Base-by-base conservation (phyloP, 2,329 filamentous ascomycete genomes). In the Neophaeococcomyces aloes region DNA sequence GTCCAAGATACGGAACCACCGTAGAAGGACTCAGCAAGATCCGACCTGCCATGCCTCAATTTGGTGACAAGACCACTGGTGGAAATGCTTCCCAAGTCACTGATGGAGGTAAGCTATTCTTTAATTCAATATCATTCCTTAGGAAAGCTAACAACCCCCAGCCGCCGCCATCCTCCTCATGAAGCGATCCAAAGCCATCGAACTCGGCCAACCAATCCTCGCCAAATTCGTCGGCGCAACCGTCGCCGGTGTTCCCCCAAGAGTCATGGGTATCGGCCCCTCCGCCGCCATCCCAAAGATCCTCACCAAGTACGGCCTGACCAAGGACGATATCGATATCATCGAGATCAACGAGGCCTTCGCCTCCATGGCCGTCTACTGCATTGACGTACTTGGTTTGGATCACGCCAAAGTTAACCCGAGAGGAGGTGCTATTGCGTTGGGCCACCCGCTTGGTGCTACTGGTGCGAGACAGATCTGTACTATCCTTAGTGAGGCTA, bases 311-410 rank as follows among this genome's bases (percentile, higher is more conserved):
- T 79, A 82, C 74, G 79, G 82, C 65, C 66, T 98, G 48, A 76
- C 74, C 18, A 70, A 94, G 42, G 76, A 81, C 47, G 91, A 96
- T 56, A 76, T 91, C 49, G 91, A 98, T 59, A 75, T 96, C 29
- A 73, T 89, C 55, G 91, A 96, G 74, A 68, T 98, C 60, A 98
- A 98, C 70, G 91, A 98, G 74, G 91, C 91, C 1, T 98, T 98
- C 59, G 89, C 88, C 17, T 91, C 84, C 41, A 96, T 96, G 91
- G 88, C 86, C 1, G 88, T 95, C 23, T 96, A 95, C 75, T 94
- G 87, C 67, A 68, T 83, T 44, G 74, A 86, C 57, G 77, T 89
- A 64, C 57, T 71, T 7, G 57, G 76, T 58, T 43, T 79, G 63
- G 74, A 80, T 50, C 67, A 76, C 41, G 78, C 76, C 14, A 81